Evolutionary conservation across 1,284 basidiomycete genomes (phyloP), one percentile per base, ranked within the genome.

Genomic region (Apiotrichum montevideense): DNA sequence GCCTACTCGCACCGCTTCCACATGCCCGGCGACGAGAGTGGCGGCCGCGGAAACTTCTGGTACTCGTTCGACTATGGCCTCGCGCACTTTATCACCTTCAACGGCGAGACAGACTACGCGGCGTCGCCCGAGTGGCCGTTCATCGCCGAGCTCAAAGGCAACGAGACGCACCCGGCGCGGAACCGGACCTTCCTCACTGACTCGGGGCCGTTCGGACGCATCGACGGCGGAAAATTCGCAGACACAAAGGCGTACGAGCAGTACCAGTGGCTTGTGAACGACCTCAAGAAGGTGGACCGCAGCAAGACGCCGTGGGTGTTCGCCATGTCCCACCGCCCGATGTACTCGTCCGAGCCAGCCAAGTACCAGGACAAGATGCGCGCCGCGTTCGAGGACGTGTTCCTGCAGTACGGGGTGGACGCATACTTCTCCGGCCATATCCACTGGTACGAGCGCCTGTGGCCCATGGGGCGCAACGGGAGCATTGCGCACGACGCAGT

Each of bases 281-380:
- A 77, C 46, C 65, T 77, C 11, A 66, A 66, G 14, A 61, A 58
- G 5, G 67, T 76, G 21, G 71, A 77, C 63, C 63, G 75, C 43
- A 63, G 39, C 14, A 66, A 73, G 52, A 77, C 75, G 6, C 75
- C 75, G 7, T 77, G 74, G 74, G 64, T 77, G 37, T 52, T 77
- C 14, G 73, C 63, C 44, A 63, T 68, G 49, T 67, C 64, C 10
- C 75, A 77, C 56, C 58, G 72, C 41, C 72, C 65, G 7, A 58
- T 66, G 55, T 66, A 64, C 71, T 59, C 62, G 42, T 59, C 64
- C 55, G 59, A 69, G 59, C 21, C 61, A 35, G 43, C 65, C 40
- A 4, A 53, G 52, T 66, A 74, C 66, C 65, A 61, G 54, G 44
- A 49, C 8, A 59, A 67, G 52, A 68, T 74, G 55, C 66, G 69